These are phyloP conservation scores for Pichia ethanolica DNA, from an alignment of 805 yeast genomes.

Conservation along the genomic window DNA sequence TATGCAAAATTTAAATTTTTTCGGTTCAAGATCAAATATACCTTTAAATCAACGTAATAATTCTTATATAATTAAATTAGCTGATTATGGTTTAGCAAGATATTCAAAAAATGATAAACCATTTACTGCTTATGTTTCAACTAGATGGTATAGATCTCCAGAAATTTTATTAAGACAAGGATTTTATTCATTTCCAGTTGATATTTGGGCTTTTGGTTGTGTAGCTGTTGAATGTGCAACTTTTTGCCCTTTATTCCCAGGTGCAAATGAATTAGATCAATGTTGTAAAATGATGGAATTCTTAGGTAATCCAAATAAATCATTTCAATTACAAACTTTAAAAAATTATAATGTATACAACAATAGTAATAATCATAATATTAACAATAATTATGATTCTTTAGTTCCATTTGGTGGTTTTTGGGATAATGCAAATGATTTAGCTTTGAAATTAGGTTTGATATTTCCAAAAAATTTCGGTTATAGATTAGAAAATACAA, in stretches of 20 bases:
- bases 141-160: constrained; percentile 84
- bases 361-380: neutral
- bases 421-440: constrained; percentile 57
- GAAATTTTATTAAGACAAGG: constrained; percentile 64
- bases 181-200: constrained; percentile 60
- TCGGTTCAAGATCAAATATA: constrained; percentile 32
- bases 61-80: constrained; percentile 59
- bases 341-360: neutral
- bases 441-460: constrained; percentile 50
- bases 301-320: constrained; percentile 63
- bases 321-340: neutral
- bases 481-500: constrained; percentile 34
- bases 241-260: constrained; percentile 78
- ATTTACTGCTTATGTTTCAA: constrained; percentile 71
- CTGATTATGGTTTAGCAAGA: constrained; percentile 77
- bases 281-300: constrained; percentile 56
- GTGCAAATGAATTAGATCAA: constrained; percentile 73
- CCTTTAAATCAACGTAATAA: constrained; percentile 36
- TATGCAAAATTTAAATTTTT: constrained; percentile 48
- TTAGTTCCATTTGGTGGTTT: constrained; percentile 53
- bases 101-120: constrained; percentile 43
- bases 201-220: constrained; percentile 82
- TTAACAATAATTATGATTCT: neutral
- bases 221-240: constrained; percentile 70
- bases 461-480: constrained; percentile 46